A percentile compares a stretch with the other conserved stretches of the same genome.
Conservation (phyloP, 768 basidiomycete species). For the Mycena sanguinolenta region DNA sequence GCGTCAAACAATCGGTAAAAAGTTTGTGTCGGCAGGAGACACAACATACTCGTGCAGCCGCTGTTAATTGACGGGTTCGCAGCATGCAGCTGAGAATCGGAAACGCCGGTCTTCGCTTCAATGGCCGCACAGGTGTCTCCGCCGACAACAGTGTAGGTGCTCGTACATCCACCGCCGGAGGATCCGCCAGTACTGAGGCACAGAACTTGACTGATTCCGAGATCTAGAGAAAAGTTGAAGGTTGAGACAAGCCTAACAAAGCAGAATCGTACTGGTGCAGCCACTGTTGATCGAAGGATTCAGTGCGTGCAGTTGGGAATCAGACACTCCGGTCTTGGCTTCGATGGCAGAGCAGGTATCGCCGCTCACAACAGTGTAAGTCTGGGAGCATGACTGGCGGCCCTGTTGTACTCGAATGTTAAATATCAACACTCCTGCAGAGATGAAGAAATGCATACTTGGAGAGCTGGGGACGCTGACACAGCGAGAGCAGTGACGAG, state of each 20-base stretch:
- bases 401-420: conserved; percentile 19
- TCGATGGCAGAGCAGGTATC: conserved; percentile 30
- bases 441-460: conserved; percentile 13
- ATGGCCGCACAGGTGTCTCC: no score
- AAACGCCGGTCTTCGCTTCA: no score
- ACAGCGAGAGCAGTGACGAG: conserved; percentile 22
- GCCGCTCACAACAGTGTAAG: conserved; percentile 30
- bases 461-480: conserved; percentile 23
- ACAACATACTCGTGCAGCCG: no score
- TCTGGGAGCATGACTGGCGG: conserved; percentile 18
- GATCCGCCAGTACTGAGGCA: neutral
- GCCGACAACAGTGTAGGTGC: no score
- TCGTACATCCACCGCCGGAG: no score
- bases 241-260: neutral
- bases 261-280: conserved; percentile 29
- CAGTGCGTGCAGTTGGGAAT: conserved; percentile 22
- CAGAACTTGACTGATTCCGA: conserved; percentile 24
- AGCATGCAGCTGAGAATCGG: no score
- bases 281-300: conserved; percentile 30
- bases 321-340: conserved; percentile 9
- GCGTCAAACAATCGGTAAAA: no score
- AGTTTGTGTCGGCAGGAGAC: no score
- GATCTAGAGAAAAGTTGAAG: conserved; percentile 14
- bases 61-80: no score
- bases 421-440: neutral